A percentile compares a stretch with the other conserved stretches of the same genome.
phyloP scores from a whole-genome alignment of 306 rosid genomes.

The Benincasa hispida region DNA sequence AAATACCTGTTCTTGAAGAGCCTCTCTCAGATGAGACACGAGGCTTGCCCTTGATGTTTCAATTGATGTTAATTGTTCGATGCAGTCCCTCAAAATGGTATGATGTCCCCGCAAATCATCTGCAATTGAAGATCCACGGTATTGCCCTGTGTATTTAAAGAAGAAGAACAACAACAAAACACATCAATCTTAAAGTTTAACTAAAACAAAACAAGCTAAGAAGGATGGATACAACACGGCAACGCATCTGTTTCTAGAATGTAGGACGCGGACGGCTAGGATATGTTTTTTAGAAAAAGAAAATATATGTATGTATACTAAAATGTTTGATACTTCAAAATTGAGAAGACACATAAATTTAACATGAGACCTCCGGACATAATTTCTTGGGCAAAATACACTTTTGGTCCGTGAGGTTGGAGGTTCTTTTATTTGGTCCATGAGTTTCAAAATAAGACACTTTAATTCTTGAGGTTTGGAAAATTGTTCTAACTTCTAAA shows the following conservation, averaged over 20 bases:
- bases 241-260: neutral
- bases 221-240: neutral
- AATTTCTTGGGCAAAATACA: no score
- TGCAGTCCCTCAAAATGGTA: conserved; percentile 52
- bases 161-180: conserved; percentile 13
- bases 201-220: neutral
- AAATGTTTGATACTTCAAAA: no score
- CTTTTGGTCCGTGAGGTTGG: no score
- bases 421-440: no score
- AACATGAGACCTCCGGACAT: no score
- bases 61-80: conserved; percentile 56
- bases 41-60: conserved; percentile 77
- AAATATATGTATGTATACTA: no score
- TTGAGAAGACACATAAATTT: no score
- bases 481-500: no score
- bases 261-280: neutral
- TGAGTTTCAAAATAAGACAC: no score
- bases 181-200: conserved; percentile 4
- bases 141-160: conserved; percentile 33
- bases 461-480: no score
- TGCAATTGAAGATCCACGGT: conserved; percentile 45
- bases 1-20: conserved; percentile 87
- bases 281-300: neutral
- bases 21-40: conserved; percentile 75
- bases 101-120: conserved; percentile 78